Evolutionary conservation across 108 stramenopile genomes (phyloP), one percentile per base, ranked within the genome.

Genomic region (Mediolabrus comicus): DNA sequence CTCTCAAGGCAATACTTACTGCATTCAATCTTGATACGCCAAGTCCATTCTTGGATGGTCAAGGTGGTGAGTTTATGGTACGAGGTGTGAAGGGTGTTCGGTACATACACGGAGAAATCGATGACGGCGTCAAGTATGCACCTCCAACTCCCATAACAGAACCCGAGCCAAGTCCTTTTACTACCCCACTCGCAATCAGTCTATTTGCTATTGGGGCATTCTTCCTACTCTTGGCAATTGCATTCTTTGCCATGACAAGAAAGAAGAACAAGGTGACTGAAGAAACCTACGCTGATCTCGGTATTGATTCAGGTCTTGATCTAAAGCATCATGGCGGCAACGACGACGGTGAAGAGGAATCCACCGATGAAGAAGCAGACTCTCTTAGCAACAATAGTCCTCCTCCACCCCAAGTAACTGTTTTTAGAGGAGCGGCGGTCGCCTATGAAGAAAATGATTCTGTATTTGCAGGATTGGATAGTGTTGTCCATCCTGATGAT

Each of bases 221-320:
- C 3, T 4, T 63, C 25, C 9, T 49, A 9, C 4, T 71, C 16
- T 10, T 65, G 19, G 62, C 63, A 46, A 26, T 66, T 19, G 60
- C 60, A 17, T 24, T 78, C 26, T 29, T 66, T 29, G 69, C 29
- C 29, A 43, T 39, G 2, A 22, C 27, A 46, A 32, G 41, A 16
- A 24, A 60, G 29, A 32, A 10, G 51, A 11, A 49, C 24, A 32
- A 68, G 60, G 24, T 19, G 11, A 29, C 57, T 28, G 43, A 54
- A 34, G 16, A 26, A 32, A 36, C 22, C 38, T 78, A 78, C 52
- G 77, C 69, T 9, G 77, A 78, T 32, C 71, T 71, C 13, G 25
- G 17, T 19, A 35, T 54, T 31, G 74, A 67, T 9, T 65, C 53
- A 12, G 58, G 54, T 71, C 43, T 78, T 26, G 62, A 72, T 26